Base-by-base conservation (phyloP, 2,329 filamentous ascomycete species). In the Xylariales sp. region DNA sequence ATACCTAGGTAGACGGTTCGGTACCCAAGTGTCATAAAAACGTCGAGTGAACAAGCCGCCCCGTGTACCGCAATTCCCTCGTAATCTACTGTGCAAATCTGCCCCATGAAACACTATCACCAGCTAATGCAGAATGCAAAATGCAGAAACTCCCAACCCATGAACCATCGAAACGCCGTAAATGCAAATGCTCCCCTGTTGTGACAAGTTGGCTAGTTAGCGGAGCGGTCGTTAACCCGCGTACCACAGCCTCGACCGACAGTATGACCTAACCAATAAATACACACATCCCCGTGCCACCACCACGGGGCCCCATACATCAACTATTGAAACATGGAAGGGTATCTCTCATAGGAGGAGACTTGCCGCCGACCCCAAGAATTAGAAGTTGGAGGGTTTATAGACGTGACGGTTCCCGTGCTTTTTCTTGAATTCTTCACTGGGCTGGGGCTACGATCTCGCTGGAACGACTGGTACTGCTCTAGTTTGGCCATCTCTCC, bases 401-500 rank as follows among this genome's bases (percentile, higher is more conserved):
- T 14, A 10, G 73, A 67, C 12, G 71, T 39, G 9, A 52, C 23
- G 7, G 72, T 72, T n/a, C 75, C 75, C 3, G 73, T 74, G 66
- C 75, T 78, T 57, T 75, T 77, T 48, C 77, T 72, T 16, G 62
- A 30, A 58, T 64, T 73, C 67, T 78, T 79, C 1, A 70, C 32
- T 14, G 77, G 77, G 54, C 75, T 78, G 10, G 65, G 61, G 62
- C 75, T 77, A 7, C 72, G 69, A 10, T 77, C 75, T 50, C 72
- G 67, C 18, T 74, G 67, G n/a, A 59, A 69, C 5, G 76, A 74
- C 52, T 76, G 73, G 59, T 75, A 77, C 77, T 89, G 86, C 75
- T 89, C 87, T 18, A 84, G 77, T 4, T 84, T 85, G 1, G 88
- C 88, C 85, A 90, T 87, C 74, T 90, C 87, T 48, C 85, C 83